Base-by-base conservation (phyloP, 2,329 filamentous ascomycete species). In the Penicillium occitanis region DNA sequence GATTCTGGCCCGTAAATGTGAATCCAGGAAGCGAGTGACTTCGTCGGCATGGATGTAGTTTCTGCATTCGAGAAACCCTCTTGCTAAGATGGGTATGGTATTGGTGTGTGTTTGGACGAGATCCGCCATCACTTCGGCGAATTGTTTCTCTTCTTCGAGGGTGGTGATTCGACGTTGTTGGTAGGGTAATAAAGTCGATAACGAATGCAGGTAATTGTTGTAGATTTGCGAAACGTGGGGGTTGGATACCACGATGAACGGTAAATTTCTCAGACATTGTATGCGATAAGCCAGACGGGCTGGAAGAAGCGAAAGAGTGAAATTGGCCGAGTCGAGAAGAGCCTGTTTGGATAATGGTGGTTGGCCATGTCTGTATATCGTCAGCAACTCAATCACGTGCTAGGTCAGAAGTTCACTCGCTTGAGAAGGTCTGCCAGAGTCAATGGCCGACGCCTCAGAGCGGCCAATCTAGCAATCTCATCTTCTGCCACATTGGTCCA, bases 211-310 rank as follows among this genome's bases (percentile, higher is more conserved):
- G 78, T 99, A 99, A 79, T 97, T 98, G 79, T 91, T 89, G 83
- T 98, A 97, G 70, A 99, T 99, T 73, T 90, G 90, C 30, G 90
- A 91, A 71, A 99, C 93, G 76, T 97, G 92, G 0, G 93, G 92
- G 76, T 99, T 98, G n/a, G 94, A 93, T 30, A 99, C 95, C 64
- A 99, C 94, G 70, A 99, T 98, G 79, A 94, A 99, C 0, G 95
- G 95, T 8, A 99, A 87, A 76, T 96, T 97, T 69, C 93, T 90
- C 19, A 99, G 84, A 51, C 93, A 92, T 77, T 97, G 91, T 70
- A 99, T 96, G 65, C 95, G 92, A 76, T 96, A 92, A 30, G 95
- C 95, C 30, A 99, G 88, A 44, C 95, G 92, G 60, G 95, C 91
- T 14, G 95, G 95, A 10, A 98, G 88, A 63, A 97, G 90, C 33